Evolutionary conservation across 805 yeast genomes (phyloP).

Genomic region (Huiozyma naganishii): DNA sequence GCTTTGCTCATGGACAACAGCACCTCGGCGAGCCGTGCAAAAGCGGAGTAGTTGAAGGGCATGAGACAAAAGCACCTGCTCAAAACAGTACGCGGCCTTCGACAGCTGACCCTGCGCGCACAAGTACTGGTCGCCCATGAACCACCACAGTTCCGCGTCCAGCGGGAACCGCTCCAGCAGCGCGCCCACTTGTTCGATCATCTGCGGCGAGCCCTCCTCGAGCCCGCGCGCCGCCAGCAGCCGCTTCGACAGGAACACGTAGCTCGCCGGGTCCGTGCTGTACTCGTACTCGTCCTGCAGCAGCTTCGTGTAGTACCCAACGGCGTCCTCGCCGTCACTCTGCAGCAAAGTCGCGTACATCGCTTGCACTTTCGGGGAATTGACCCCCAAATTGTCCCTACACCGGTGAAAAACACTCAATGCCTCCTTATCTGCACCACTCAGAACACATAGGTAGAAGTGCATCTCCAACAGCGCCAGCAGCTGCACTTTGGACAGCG

Average conservation of each 20-base stretch:
- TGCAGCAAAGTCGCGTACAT: conserved; percentile 23
- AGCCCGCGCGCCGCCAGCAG: conserved; percentile 12
- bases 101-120: conserved; percentile 46
- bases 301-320: conserved; percentile 27
- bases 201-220: conserved; percentile 3
- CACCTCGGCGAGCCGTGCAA: conserved; percentile 19
- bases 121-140: conserved; percentile 56
- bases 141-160: conserved; percentile 72
- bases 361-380: conserved; percentile 22
- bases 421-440: conserved; percentile 65
- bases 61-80: conserved; percentile 59
- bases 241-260: conserved; percentile 21
- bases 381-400: conserved; percentile 51
- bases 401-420: conserved; percentile 51
- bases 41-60: conserved; percentile 38
- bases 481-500: conserved; percentile 30
- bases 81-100: conserved; percentile 53
- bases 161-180: conserved; percentile 39
- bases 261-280: conserved; percentile 29
- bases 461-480: conserved; percentile 59
- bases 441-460: conserved; percentile 50
- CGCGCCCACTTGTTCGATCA: conserved; percentile 10
- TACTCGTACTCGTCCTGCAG: conserved; percentile 45
- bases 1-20: conserved; percentile 10
- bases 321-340: conserved; percentile 17